Base-by-base conservation (phyloP, 129 eudicot genomes). In the Tagetes patula region DNA sequence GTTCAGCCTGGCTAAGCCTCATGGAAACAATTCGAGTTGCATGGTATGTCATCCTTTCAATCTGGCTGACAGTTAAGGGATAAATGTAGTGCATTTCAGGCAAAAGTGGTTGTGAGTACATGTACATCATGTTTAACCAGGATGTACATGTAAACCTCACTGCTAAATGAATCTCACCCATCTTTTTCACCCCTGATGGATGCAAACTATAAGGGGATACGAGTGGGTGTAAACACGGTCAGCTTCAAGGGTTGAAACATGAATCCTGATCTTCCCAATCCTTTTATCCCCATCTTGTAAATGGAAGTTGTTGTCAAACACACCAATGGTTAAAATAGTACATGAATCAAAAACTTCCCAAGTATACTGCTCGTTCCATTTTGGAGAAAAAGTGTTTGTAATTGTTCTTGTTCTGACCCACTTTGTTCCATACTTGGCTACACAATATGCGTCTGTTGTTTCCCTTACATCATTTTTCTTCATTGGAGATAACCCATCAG, bases 311-410 rank as follows among this genome's bases (percentile, higher is more conserved):
- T 84, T 80, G 69, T 84, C 84, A 76, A 84, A 84, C 55, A 84
- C 87, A 33, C 84, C 87, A 58, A 84, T 69, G 8, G 80, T 80
- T 33, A 84, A n/a, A 30, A 84, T 79, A 5, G 82, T 84, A 56
- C 87, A 84, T 4, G 82, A 84, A 67, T 84, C 87, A 56, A 72
- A 84, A 43, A 84, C 87, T 66, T 84, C 82, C 87, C 87, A 84
- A 2, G 82, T 73, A 36, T 72, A 76, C 32, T 84, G 84, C 70
- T 80, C 87, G 30, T 84, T 80, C 84, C 87, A 84, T 30, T 68
- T 77, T 3, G 84, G 84, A 9, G 80, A 5, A 73, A 65, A 47
- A 71, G 80, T 84, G 41, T 84, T 82, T 8, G 45, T 80, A 43
- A 84, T 73, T 14, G 87, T 84, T 74, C 78, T 64, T 8, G 87